These are phyloP conservation scores for Myrica gale DNA, from an alignment of 306 rosid species.

Conservation along the genomic window DNA sequence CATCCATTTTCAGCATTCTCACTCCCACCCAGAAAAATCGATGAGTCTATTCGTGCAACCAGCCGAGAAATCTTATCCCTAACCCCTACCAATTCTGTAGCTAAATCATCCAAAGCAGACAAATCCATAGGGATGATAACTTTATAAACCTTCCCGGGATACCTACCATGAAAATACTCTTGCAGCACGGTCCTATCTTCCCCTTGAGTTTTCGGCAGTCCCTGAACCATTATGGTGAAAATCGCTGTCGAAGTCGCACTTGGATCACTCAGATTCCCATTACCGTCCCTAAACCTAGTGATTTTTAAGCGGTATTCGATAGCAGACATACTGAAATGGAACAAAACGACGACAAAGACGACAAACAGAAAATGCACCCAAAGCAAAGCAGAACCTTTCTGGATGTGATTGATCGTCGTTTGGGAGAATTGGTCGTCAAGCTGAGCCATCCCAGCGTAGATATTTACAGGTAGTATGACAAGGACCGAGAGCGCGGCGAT, in stretches of 20 bases:
- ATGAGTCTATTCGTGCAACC: slow-evolving; percentile 77
- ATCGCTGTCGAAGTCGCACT: slow-evolving; percentile 68
- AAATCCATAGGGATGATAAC: slow-evolving; percentile 84
- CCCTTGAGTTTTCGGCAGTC: slow-evolving; percentile 73
- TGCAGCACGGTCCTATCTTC: slow-evolving; percentile 59
- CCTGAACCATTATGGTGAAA: slow-evolving; percentile 92
- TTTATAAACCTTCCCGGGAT: slow-evolving; percentile 86
- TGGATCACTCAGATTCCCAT: slow-evolving; percentile 75
- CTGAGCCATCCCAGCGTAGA: slow-evolving; percentile 61
- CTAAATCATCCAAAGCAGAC: slow-evolving; percentile 90
- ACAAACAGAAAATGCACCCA: slow-evolving; percentile 87
- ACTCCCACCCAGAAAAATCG: slow-evolving; percentile 52
- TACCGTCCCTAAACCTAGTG: slow-evolving; percentile 86
- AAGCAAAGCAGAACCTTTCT: slow-evolving; percentile 73
- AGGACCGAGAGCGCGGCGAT: slow-evolving; percentile 50
- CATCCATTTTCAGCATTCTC: slow-evolving; percentile 30
- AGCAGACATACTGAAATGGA: slow-evolving; percentile 74
- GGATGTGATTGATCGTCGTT: slow-evolving; percentile 78
- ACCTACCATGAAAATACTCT: slow-evolving; percentile 80
- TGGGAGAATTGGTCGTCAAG: slow-evolving; percentile 73
- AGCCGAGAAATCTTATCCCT: slow-evolving; percentile 76
- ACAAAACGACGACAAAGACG: slow-evolving; percentile 54
- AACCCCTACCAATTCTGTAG: slow-evolving; percentile 57
- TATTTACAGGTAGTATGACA: slow-evolving; percentile 69
- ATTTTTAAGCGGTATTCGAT: slow-evolving; percentile 60